A percentile compares a stretch with the other conserved stretches of the same genome.
phyloP scores from a whole-genome alignment of 257 asterid species.

The Rehmannia glutinosa region DNA sequence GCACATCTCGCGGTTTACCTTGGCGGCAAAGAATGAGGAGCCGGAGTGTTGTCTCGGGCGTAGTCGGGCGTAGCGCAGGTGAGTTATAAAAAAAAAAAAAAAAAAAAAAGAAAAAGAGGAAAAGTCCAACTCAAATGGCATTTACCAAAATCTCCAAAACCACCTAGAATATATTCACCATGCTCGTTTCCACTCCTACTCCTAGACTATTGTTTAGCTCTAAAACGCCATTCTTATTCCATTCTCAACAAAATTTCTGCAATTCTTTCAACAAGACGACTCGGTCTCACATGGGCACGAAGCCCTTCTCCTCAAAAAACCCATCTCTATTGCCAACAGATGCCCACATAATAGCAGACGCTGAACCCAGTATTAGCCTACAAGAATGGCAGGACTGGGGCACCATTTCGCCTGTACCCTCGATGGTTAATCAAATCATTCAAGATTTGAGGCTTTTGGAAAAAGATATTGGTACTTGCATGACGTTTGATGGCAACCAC shows the following conservation, averaged over 20 bases:
- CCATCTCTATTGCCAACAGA: slow-evolving; percentile 17
- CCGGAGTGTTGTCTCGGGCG: too few relatives aligned
- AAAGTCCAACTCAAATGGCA: too few relatives aligned
- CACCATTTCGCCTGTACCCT: slow-evolving; percentile 64
- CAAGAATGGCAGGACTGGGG: slow-evolving; percentile 99
- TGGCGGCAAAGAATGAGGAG: too few relatives aligned
- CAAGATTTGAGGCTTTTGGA: slow-evolving; percentile 75
- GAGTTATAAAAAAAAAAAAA: too few relatives aligned
- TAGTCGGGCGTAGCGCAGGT: too few relatives aligned
- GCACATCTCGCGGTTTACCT: too few relatives aligned
- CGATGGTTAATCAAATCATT: slow-evolving; percentile 71
- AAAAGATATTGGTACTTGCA: slow-evolving; percentile 37
- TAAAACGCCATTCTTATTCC: slow-evolving; percentile 16
- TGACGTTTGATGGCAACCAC: slow-evolving; percentile 82
- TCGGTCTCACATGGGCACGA: slow-evolving; percentile 24
- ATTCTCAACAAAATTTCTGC: slow-evolving; percentile 17
- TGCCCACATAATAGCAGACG: background rate
- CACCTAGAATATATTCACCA: background rate
- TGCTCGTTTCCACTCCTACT: slow-evolving; percentile 11
- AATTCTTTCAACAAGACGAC: slow-evolving; percentile 13
- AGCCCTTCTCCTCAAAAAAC: slow-evolving; percentile 23
- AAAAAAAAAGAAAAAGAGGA: too few relatives aligned
- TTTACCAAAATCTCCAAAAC: background rate
- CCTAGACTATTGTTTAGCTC: slow-evolving; percentile 13
- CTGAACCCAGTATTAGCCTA: slow-evolving; percentile 44